Evolutionary conservation across 2,329 filamentous ascomycete genomes (phyloP).

Genomic region (Diaporthe vaccinii): DNA sequence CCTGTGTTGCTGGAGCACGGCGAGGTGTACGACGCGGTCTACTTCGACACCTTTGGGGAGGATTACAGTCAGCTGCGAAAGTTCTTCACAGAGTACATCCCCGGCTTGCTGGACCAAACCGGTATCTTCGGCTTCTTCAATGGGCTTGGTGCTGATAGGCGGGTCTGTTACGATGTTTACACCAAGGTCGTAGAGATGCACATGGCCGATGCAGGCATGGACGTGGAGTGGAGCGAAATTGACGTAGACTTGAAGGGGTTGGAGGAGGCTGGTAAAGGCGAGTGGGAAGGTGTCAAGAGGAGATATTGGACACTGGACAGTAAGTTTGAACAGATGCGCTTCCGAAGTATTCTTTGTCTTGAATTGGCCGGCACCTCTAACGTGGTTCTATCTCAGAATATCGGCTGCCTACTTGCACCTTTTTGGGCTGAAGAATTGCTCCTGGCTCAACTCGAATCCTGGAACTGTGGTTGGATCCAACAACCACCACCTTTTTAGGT

Average conservation of each 20-base stretch:
- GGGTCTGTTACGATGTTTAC: conserved; percentile 97
- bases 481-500: background rate
- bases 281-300: conserved; percentile 90
- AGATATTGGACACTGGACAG: conserved; percentile 90
- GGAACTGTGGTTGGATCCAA: background rate
- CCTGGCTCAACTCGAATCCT: background rate
- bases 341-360: conserved; percentile 19
- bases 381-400: conserved; percentile 66
- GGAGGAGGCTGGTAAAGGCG: conserved; percentile 75
- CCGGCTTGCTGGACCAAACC: conserved; percentile 78
- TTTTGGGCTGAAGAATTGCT: conserved; percentile 69
- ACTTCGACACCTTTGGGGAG: conserved; percentile 98
- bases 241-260: conserved; percentile 77
- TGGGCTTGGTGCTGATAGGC: conserved; percentile 90
- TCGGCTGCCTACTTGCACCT: conserved; percentile 79
- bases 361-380: conserved; percentile 41
- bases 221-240: conserved; percentile 87
- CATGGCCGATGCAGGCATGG: conserved; percentile 87
- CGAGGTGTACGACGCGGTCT: conserved; percentile 86
- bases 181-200: conserved; percentile 93
- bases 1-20: conserved; percentile 76
- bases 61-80: conserved; percentile 86
- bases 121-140: conserved; percentile 91
- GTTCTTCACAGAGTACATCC: conserved; percentile 91
- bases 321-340: conserved; percentile 53